Conservation (phyloP, 1,139 yeast species). For the Ogataea hybrid region DNA sequence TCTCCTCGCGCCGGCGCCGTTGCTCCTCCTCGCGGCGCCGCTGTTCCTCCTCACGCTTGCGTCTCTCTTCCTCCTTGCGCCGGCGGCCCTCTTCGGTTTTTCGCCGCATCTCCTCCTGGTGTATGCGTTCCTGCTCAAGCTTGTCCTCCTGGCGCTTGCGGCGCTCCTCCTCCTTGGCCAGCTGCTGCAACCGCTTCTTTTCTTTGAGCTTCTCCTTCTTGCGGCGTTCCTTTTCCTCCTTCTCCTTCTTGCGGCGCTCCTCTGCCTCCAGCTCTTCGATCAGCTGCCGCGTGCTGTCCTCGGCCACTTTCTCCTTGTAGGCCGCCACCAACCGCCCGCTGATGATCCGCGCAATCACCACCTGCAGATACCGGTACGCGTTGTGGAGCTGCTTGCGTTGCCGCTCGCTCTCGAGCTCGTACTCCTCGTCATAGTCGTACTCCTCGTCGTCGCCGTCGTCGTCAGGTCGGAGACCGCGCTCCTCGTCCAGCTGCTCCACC, state of each 20-base stretch:
- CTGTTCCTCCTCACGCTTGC: slow-evolving; percentile 47
- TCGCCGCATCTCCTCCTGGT: slow-evolving; percentile 51
- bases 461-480: slow-evolving; percentile 43
- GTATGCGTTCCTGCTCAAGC: slow-evolving; percentile 53
- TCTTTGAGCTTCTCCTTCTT: slow-evolving; percentile 80
- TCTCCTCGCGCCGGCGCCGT: slow-evolving; percentile 39
- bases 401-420: slow-evolving; percentile 35
- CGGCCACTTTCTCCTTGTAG: slow-evolving; percentile 70
- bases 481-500: slow-evolving; percentile 70
- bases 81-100: slow-evolving; percentile 57
- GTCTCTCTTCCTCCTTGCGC: slow-evolving; percentile 48
- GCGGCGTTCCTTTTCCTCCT: slow-evolving; percentile 65
- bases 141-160: slow-evolving; percentile 59
- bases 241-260: slow-evolving; percentile 63
- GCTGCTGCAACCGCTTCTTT: slow-evolving; percentile 66
- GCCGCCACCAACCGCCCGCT: slow-evolving; percentile 71
- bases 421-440: slow-evolving; percentile 30
- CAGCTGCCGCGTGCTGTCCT: slow-evolving; percentile 67
- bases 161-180: slow-evolving; percentile 75
- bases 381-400: slow-evolving; percentile 73
- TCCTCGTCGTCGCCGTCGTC: slow-evolving; percentile 15
- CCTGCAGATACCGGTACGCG: slow-evolving; percentile 71
- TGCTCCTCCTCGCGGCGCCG: slow-evolving; percentile 41
- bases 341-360: slow-evolving; percentile 71
- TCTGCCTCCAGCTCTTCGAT: slow-evolving; percentile 82